Evolutionary conservation across 148 eudicot genomes (phyloP), one percentile per base, ranked within the genome.

Genomic region (Hydrangea macrophylla): DNA sequence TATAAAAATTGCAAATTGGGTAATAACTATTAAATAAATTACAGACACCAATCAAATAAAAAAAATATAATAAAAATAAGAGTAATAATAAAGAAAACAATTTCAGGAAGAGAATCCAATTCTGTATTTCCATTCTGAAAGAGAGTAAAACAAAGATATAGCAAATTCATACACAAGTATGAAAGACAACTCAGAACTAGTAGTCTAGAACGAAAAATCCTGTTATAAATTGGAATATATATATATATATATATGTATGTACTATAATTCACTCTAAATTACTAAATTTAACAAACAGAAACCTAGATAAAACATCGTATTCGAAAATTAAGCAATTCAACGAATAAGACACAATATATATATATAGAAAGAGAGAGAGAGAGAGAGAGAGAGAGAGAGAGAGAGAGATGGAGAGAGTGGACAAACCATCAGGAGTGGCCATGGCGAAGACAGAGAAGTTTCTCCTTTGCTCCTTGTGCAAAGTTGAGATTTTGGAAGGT

Each of bases 401-500:
- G 45, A 9, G 30, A n/a, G n/a, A n/a, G 25, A 62, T 23, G 62
- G 22, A 62, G 36, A 55, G 17, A 54, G 24, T 40, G 30, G 50
- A 60, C 30, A 28, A 27, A 76, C 77, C 89, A 11, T 79, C 88
- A 65, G 81, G 76, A 25, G n/a, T n/a, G n/a, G 88, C 88, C 86
- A 83, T 81, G 75, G 92, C 83, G 37, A 75, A 73, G 58, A 90
- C 92, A 75, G 86, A 80, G 61, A 90, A 78, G 5, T 70, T 75
- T 35, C 64, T 65, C 51, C 58, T 74, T 53, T 68, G 76, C 2
- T 73, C 60, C 9, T 70, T 71, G 15, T 27, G 70, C 10, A 32
- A 39, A 71, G 64, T 37, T 7, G 72, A 64, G 45, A 67, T 25
- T 61, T 55, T 82, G 33, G 68, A 33, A 24, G 64, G 31, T 28